Conservation (phyloP, 495 filamentous ascomycete species). For the Aspergillus funiculosus region DNA sequence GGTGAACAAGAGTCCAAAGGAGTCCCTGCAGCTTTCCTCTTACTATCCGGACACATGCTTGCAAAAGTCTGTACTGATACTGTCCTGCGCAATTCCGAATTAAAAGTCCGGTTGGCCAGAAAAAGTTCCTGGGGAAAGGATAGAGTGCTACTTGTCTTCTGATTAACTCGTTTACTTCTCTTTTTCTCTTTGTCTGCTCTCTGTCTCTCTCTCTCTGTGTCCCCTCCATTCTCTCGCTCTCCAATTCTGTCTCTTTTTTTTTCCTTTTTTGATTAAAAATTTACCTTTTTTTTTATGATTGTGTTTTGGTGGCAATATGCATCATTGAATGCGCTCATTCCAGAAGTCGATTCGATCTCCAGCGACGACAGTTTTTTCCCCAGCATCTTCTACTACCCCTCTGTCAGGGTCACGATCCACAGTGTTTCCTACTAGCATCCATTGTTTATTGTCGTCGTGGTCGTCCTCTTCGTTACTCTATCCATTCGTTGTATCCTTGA, state of each 20-base stretch:
- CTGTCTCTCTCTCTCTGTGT: constrained; percentile 9
- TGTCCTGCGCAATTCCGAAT: constrained; percentile 36
- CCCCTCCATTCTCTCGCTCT: constrained; percentile 1
- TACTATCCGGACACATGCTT: constrained; percentile 20
- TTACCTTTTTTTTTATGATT: constrained; percentile 1
- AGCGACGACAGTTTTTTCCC: constrained; percentile 15
- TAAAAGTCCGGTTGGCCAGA: constrained; percentile 32
- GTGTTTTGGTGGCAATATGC: constrained; percentile 19
- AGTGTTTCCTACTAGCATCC: constrained; percentile 19
- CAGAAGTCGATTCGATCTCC: constrained; percentile 19
- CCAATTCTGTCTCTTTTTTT: constrained; percentile 6
- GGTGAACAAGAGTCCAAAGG: constrained; percentile 10
- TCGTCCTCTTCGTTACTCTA: constrained; percentile 14
- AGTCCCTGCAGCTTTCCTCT: constrained; percentile 40
- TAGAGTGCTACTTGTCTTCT: constrained; percentile 20
- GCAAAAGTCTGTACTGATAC: constrained; percentile 17
- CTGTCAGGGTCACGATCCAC: constrained; percentile 17
- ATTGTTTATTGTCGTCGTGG: constrained; percentile 16
- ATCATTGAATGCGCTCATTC: constrained; percentile 21
- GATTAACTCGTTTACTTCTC: constrained; percentile 7
- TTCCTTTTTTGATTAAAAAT: constrained; percentile 6
- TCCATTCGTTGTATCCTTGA: constrained; percentile 13
- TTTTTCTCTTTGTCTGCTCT: constrained; percentile 5
- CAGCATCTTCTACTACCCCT: constrained; percentile 15
- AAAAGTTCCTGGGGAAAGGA: constrained; percentile 20